A percentile compares a stretch with the other conserved stretches of the same genome.
phyloP scores from a whole-genome alignment of 2,329 filamentous ascomycete species.

The Aspergillus pseudonomiae region DNA sequence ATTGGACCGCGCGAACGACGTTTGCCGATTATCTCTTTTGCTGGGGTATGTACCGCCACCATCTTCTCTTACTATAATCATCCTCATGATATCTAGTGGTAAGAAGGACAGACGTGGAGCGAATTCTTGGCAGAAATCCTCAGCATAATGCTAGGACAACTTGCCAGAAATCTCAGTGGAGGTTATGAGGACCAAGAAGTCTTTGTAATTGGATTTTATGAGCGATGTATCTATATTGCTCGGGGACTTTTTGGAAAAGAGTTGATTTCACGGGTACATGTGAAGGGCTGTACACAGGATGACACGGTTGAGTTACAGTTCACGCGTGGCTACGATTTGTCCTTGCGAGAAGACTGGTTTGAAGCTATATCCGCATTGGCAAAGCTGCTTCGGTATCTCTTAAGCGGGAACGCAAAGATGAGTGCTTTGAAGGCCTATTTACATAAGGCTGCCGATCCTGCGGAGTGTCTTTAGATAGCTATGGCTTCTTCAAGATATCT shows the following conservation, averaged over 20 bases:
- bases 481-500: background rate
- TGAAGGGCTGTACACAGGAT: conserved; percentile 1
- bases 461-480: background rate
- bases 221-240: conserved; percentile 6
- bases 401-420: conserved; percentile 17
- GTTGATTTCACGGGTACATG: background rate
- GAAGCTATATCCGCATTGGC: conserved; percentile 15
- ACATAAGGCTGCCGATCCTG: background rate
- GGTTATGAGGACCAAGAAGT: conserved; percentile 3
- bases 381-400: conserved; percentile 15
- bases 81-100: conserved; percentile 9
- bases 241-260: conserved; percentile 3
- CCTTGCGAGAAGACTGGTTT: conserved; percentile 14
- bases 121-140: conserved; percentile 14
- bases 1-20: background rate
- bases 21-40: conserved; percentile 9
- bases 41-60: conserved; percentile 2
- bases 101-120: conserved; percentile 11
- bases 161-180: conserved; percentile 7
- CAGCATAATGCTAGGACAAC: conserved; percentile 17
- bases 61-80: background rate
- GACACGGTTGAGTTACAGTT: conserved; percentile 6
- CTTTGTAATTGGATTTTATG: conserved; percentile 13
- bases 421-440: conserved; percentile 10
- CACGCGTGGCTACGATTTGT: conserved; percentile 18